Base-by-base conservation (phyloP, 2,329 filamentous ascomycete genomes). In the Paramyrothecium roridum region DNA sequence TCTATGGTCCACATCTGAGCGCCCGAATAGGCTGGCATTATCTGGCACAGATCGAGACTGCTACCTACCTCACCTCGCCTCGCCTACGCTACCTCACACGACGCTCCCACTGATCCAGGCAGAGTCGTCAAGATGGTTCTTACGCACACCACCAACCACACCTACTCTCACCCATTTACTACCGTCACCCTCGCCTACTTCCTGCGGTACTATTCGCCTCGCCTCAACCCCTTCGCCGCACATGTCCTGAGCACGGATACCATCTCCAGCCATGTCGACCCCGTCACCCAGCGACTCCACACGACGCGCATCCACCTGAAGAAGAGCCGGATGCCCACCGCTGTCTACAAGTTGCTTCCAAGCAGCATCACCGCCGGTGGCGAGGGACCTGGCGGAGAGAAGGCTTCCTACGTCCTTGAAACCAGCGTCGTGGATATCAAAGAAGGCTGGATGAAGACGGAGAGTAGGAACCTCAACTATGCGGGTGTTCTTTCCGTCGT, bases 181-280 rank as follows among this genome's bases (percentile, higher is more conserved):
- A 90, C 90, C 70, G 90, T 95, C 59, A 91, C 90, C 50, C 87
- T 95, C 71, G 90, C 90, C 75, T 95, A 91, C 81, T 95, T 93
- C 75, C 87, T 95, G 51, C 89, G 90, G 61, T 95, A 95, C 75
- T 91, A 89, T 57, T 84, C 81, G 6, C 81, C 82, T 30, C 78
- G 83, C 61, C 76, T 83, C 61, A 95, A 93, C 67, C 90, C 90
- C 8, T 93, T 93, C 76, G 87, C 87, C 61, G 86, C 83, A 60
- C 90, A 95, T 76, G 90, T 95, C 53, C 78, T 92, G 64, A 91
- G 88, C 67, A 92, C 89, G 71, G 90, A 95, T 72, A 91, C 89
- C 65, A 90, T 95, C 70, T 84, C 85, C 50, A 88, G 86, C 61
- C 78, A 82, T 70, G 84, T 91, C 73, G 90, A 93, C 71, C 80